Evolutionary conservation across 1,284 basidiomycete genomes (phyloP), one percentile per base, ranked within the genome.

Genomic region (Leccinum laetum): DNA sequence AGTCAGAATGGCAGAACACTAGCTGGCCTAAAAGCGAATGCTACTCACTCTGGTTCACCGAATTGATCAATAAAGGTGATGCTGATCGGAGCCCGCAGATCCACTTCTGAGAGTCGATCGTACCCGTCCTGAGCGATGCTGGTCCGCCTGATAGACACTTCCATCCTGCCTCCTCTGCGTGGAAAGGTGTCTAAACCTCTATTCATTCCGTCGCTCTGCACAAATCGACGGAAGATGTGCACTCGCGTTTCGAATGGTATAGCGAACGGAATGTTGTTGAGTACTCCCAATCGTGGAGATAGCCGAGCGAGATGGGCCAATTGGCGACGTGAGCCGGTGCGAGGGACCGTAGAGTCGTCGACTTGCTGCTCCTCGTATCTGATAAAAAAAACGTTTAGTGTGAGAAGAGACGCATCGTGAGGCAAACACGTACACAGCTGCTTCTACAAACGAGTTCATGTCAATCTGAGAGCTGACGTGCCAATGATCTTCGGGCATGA

Each of bases 221-320:
- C 86, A 73, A 97, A 98, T 63, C 87, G 82, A 32, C 94, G 84
- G 79, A 99, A 98, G 58, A 99, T 95, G 56, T 90, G 84, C 7
- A 99, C 93, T 21, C 97, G 89, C 0, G 90, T 88, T 65, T 93
- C 90, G 78, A 99, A 99, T 0, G 96, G 97, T 65, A 99, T 93
- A 13, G 95, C 89, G 80, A 99, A 99, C 0, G 97, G 98, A 61
- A 99, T 93, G 76, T 98, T 96, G 81, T 98, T 95, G 61, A 99
- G 86, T 32, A 99, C 85, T 4, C 94, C 94, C 2, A 99, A 84
- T 4, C 95, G 89, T 0, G 96, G 97, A 6, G 93, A 92, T 58
- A 98, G 81, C 64, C 89, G 91, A 73, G 72, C 60, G 10, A 76
- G 64, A 65, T 86, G 84, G 0, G 92, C 88, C 56, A 93, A 77